Evolutionary conservation across 805 yeast genomes (phyloP), one percentile per base, ranked within the genome.

Genomic region (Candida maesae): DNA sequence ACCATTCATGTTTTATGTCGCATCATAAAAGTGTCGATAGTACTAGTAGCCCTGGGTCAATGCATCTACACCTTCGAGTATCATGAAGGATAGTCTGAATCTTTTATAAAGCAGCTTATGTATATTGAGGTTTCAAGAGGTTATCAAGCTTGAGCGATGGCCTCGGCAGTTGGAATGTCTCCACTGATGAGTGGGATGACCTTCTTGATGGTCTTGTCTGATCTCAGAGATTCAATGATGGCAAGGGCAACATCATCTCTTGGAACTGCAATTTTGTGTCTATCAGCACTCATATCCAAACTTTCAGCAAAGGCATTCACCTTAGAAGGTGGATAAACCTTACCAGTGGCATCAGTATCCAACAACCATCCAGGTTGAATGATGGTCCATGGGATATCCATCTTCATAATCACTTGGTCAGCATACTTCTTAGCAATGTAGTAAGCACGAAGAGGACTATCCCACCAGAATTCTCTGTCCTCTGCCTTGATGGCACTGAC

Each of bases 341-440:
- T 68, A 1, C 79, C 81, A 3, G 73, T 66, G 0, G 65, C 67
- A 8, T 48, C 56, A 1, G 59, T 66, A 38, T 70, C 72, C 18
- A 58, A 49, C 48, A 78, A 64, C 12, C 37, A 9, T 2, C 79
- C 77, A 1, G 85, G 85, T 47, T 70, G 75, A 35, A 79, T 55
- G 36, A 79, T 76, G 2, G 84, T 79, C 63, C 65, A 79, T 13
- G 43, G 38, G 26, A 55, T 39, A 48, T 77, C 74, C 47, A 44
- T 44, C n/a, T 11, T 29, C 48, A 73, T 63, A 41, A 70, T 68
- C 38, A 71, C 49, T 33, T 62, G 65, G 53, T 80, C 86, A 4
- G 85, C 83, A 39, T 76, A 76, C 51, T 73, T 73, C 59, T 80
- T 80, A 12, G 83, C 79, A 42, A 76, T 75, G 49, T 70, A 79